Evolutionary conservation across 306 rosid genomes (phyloP), one percentile per base, ranked within the genome.

Genomic region (Citrullus amarus): DNA sequence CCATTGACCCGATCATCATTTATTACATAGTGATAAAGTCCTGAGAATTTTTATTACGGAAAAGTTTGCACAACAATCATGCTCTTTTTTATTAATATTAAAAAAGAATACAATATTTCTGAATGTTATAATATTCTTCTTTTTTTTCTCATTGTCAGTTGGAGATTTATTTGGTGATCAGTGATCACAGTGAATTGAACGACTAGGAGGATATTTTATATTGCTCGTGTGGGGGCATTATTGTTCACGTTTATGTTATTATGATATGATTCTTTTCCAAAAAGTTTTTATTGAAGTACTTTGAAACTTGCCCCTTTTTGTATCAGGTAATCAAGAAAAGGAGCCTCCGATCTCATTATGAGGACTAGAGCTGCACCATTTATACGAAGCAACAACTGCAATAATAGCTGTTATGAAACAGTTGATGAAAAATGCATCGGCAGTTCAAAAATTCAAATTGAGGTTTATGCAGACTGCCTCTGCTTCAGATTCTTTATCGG

Each of bases 301-400:
- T 28, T 88, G 78, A 81, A 78, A 82, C 79, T 83, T 44, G 75
- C 56, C 82, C 50, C 59, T 81, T 66, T 84, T 48, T 83, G 59
- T 71, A 81, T 39, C 88, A 91, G 98, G 70, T 86, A 77, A 89
- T 89, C 88, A 89, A 83, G 90, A 88, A 83, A 85, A 93, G 79
- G 67, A 83, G 80, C 78, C 78, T 39, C 76, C 82, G 43, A 55
- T 43, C 85, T 63, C 75, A 60, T 71, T 78, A 84, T 76, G 84
- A 80, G 62, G 87, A 87, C 75, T 86, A 86, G 88, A 82, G 66
- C 77, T 75, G 60, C 85, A 51, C 81, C 85, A 44, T 76, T 79
- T 57, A 74, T 74, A 79, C 36, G 17, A 46, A 32, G 67, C 76
- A 67, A 20, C 50, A 41, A 82, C 77, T 82, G 58, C 82, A 41